A percentile compares a stretch with the other conserved stretches of the same genome.
Evolutionary conservation across 2,329 filamentous ascomycete genomes (phyloP).

Genomic region (Plectosphaerella sp.): DNA sequence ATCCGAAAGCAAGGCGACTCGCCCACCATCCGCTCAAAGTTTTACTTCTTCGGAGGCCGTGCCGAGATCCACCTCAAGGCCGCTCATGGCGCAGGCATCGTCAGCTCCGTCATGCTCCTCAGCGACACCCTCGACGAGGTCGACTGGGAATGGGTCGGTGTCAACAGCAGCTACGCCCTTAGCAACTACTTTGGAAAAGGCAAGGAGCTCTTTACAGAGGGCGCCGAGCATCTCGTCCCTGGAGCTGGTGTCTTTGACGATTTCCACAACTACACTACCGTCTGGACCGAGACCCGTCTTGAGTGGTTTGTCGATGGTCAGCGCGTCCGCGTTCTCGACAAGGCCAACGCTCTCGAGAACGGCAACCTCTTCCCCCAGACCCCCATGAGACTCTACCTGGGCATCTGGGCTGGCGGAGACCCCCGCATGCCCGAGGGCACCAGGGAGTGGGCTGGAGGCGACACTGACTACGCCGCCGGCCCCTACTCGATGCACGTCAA

Average conservation of each 20-base stretch:
- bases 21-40: constrained; percentile 72
- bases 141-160: constrained; percentile 79
- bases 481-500: constrained; percentile 75
- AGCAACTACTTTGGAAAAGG: constrained; percentile 82
- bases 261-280: constrained; percentile 72
- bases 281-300: constrained; percentile 65
- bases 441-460: constrained; percentile 66
- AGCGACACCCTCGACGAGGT: constrained; percentile 84
- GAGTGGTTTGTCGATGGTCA: constrained; percentile 68
- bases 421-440: constrained; percentile 49
- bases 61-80: constrained; percentile 77
- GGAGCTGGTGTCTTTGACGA: constrained; percentile 48
- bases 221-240: constrained; percentile 51
- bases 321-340: constrained; percentile 59
- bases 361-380: constrained; percentile 69
- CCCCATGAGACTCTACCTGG: constrained; percentile 65
- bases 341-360: constrained; percentile 52
- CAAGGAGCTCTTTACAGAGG: constrained; percentile 57
- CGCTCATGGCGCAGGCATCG: constrained; percentile 68
- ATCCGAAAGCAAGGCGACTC: constrained; percentile 68
- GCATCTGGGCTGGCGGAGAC: constrained; percentile 63
- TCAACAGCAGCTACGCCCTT: constrained; percentile 56
- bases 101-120: constrained; percentile 78
- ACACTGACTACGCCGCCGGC: constrained; percentile 59
- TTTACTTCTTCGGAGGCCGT: constrained; percentile 83